Base-by-base conservation (phyloP, 2,329 filamentous ascomycete genomes). In the Calonectria crousiana region DNA sequence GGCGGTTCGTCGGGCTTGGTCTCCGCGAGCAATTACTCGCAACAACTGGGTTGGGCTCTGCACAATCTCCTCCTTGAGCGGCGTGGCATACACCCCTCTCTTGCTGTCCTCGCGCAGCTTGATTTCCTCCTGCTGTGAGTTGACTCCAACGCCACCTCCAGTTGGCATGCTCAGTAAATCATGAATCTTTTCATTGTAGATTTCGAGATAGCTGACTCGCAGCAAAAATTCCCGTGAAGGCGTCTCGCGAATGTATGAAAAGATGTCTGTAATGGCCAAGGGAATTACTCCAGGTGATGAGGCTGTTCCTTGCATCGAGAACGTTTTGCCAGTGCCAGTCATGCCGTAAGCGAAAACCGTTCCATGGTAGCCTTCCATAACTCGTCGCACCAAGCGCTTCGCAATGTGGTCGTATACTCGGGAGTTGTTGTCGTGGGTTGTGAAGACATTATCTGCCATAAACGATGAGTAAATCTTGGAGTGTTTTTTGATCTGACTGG, bases 261-360 rank as follows among this genome's bases (percentile, higher is more conserved):
- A 99, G 67, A 99, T 99, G 83, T 99, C 97, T 76, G 97, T 98
- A 80, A 99, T 98, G 49, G 97, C 97, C 49, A 98, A 89, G 9
- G 97, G 97, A 71, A 99, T 99, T 34, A 99, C 97, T 86, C 97
- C 97, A 1, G 97, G 97, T 49, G 95, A 98, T 3, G 95, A 95
- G 58, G 96, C 95, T 14, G 97, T 99, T 79, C 97, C 97, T 87
- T 99, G 97, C 97, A 99, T 99, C 49, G 96, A 98, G 84, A 98
- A 99, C 0, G 97, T 99, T 87, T 99, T 99, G 79, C 97, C 97
- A 0, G 97, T 98, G 75, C 97, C 97, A 5, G 97, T 99, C 96
- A 98, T 98, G 82, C 97, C 97, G 84, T 99, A 99, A 23, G 96
- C 96, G 84, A 99, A 98, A 30, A 99, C 97, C 1, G 97, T 99